Base-by-base conservation (phyloP, 768 basidiomycete species). In the Boletus pseudo-olivaceus region DNA sequence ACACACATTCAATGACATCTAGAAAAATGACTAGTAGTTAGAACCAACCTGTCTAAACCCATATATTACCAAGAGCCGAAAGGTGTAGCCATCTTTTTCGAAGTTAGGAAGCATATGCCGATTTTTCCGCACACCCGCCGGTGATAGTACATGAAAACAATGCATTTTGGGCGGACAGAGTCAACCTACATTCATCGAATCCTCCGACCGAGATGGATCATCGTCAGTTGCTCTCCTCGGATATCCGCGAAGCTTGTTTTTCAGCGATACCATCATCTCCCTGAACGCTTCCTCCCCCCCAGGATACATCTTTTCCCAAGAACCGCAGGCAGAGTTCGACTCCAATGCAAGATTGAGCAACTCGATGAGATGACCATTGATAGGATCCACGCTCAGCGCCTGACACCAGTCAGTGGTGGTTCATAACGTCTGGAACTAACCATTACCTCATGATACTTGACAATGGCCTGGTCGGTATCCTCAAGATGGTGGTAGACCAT, bases 381-480 rank as follows among this genome's bases (percentile, higher is more conserved):
- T 86, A 9, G 90, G 90, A 63, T 92, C 88, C 57, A 93, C 76
- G 62, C 87, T 87, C 47, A 94, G 72, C 0, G 90, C 85, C 87
- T 90, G 43, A 9, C 27, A 35, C 9, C 15, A n/a, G 30, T 56
- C 53, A 56, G 51, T 41, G 38, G 29, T 37, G 38, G 39, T 51
- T 40, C 12, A 40, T 12, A 33, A 53, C 15, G n/a, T 7, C 35
- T 32, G 11, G 15, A 14, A 35, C 43, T 20, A 40, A 39, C 33
- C 54, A 83, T 37, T 50, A 93, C 95, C 76, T 95, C 91, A 67
- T 99, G 97, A 61, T 97, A 98, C 56, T 85, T 87, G 35, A 92
- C 73, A 60, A 99, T 94, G 3, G 96, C 90, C 12, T 80, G 79
- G 60, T 95, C 87, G 7, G 86, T 70, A 45, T 91, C 77, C 23